phyloP scores from a whole-genome alignment of 768 basidiomycete species.

The Tephrocybe sp. region DNA sequence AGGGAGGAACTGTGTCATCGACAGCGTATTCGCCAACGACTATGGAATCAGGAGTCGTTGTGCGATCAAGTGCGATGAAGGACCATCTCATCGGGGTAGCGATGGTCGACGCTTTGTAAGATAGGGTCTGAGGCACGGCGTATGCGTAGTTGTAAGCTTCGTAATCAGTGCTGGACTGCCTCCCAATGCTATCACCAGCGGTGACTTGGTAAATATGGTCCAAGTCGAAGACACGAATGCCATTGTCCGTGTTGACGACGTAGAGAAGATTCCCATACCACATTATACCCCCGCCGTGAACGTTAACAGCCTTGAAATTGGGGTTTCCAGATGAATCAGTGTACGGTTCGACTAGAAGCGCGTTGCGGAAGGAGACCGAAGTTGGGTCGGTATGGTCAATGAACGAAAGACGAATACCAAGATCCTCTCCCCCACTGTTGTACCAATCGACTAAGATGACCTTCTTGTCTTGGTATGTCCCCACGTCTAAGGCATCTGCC shows the following conservation, averaged over 20 bases:
- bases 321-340: slow-evolving; percentile 9
- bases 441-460: slow-evolving; percentile 15
- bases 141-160: slow-evolving; percentile 13
- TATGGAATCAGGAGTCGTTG: slow-evolving; percentile 13
- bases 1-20: slow-evolving; percentile 6
- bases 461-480: slow-evolving; percentile 11
- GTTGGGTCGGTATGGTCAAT: slow-evolving; percentile 10
- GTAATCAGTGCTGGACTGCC: slow-evolving; percentile 10
- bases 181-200: slow-evolving; percentile 9
- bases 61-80: slow-evolving; percentile 14
- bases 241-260: slow-evolving; percentile 13
- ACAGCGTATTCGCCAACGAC: slow-evolving; percentile 14
- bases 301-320: slow-evolving; percentile 10
- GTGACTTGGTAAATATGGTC: slow-evolving; percentile 14
- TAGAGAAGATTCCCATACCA: slow-evolving; percentile 14
- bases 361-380: slow-evolving; percentile 9
- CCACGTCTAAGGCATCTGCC: slow-evolving; percentile 13
- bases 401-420: slow-evolving; percentile 15
- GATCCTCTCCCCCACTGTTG: slow-evolving; percentile 5
- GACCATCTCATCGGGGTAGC: slow-evolving; percentile 12
- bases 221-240: slow-evolving; percentile 13
- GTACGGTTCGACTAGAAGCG: slow-evolving; percentile 12
- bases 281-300: slow-evolving; percentile 13
- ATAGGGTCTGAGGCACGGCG: slow-evolving; percentile 8
- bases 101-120: slow-evolving; percentile 10